A percentile compares a stretch with the other conserved stretches of the same genome.
Conservation (phyloP, 1,284 basidiomycete species). For the Boletellus deceptivus region DNA sequence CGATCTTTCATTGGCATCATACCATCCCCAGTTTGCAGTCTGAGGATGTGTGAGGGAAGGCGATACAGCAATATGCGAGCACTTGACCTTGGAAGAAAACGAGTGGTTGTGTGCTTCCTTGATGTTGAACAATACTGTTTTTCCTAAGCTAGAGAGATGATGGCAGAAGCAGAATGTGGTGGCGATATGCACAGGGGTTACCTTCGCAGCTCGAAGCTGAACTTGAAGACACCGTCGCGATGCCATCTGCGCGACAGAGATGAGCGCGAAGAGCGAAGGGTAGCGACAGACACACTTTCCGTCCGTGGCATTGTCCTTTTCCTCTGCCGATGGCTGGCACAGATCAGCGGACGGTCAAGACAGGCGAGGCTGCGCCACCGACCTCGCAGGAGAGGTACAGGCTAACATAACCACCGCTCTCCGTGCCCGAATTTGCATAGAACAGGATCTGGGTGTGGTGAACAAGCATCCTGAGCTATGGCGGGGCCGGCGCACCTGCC, state of each 20-base stretch:
- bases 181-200: slow-evolving; percentile 28
- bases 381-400: slow-evolving; percentile 82
- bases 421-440: slow-evolving; percentile 75
- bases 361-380: slow-evolving; percentile 24
- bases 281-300: slow-evolving; percentile 46
- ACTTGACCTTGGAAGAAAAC: slow-evolving; percentile 70
- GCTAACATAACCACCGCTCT: slow-evolving; percentile 56
- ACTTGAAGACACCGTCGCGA: slow-evolving; percentile 81
- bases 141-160: slow-evolving; percentile 41
- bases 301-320: slow-evolving; percentile 65
- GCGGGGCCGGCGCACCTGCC: slow-evolving; percentile 50
- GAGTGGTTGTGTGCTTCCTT: slow-evolving; percentile 86
- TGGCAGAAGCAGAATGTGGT: not conserved
- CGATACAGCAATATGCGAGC: not conserved
- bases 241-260: slow-evolving; percentile 54
- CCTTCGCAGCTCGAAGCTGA: slow-evolving; percentile 81
- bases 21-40: slow-evolving; percentile 87
- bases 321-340: slow-evolving; percentile 67
- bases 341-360: slow-evolving; percentile 12
- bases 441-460: slow-evolving; percentile 58
- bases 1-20: slow-evolving; percentile 20
- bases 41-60: slow-evolving; percentile 28
- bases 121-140: slow-evolving; percentile 51
- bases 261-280: not conserved
- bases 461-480: not conserved